Evolutionary conservation across 805 yeast species (phyloP), one percentile per base, ranked within the genome.

Genomic region (Candida sphagnicola): DNA sequence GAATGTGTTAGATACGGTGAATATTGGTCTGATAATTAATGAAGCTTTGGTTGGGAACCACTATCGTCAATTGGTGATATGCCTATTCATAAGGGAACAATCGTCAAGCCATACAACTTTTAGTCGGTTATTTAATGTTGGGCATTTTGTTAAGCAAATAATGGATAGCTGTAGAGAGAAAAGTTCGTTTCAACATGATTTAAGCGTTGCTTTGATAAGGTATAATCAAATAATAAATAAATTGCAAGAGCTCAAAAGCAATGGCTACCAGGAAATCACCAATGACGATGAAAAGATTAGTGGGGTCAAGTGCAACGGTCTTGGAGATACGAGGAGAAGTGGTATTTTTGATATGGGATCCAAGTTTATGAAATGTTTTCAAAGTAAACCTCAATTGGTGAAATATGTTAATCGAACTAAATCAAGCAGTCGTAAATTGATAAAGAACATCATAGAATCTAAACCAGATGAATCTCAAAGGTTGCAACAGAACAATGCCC

Each of bases 11-110:
- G 35, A 31, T 13, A n/a, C 13, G 11, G 12, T 19, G 12, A 31
- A 19, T 14, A 31, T 31, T 8, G 35, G 35, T 18, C 11, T 11
- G 18, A 31, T 18, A 18, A 31, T 31, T 14, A 31, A 31, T 19
- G 35, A 31, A 8, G 18, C 12, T 8, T n/a, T 31, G 11, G 26
- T 17, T 11, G 8, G 8, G 16, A 31, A 18, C 6, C 18, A 31
- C 25, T 31, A 31, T 31, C 18, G 21, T 5, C 25, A 31, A 14
- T 8, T 31, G 25, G 21, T 31, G 8, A 19, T 31, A 8, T 16
- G n/a, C 4, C 14, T 8, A 5, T 31, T 16, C 10, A 17, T 31
- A 5, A 5, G 35, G 15, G 25, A 8, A 5, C 23, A 14, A 13
- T 17, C 16, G 4, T 18, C 11, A 10, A 14, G 13, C 5, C 35